Percentiles rank a stretch among this genome's conserved stretches.
phyloP scores from a whole-genome alignment of 164 flowering plant species.

The Liquidambar formosana region DNA sequence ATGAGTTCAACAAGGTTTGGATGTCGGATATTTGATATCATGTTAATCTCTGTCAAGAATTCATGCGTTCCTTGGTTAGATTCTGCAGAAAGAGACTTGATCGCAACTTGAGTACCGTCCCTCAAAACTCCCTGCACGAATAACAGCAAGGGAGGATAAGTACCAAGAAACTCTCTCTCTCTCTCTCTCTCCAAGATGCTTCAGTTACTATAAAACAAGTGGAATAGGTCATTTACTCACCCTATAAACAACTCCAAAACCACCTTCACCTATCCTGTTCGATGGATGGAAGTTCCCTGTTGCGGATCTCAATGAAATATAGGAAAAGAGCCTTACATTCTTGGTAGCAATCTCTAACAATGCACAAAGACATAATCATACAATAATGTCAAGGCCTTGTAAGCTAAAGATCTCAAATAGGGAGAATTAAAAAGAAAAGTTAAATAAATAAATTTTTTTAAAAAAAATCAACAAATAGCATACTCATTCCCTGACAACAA shows the following conservation, averaged over 20 bases:
- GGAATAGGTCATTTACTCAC: constrained; percentile 34
- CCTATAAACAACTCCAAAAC: constrained; percentile 82
- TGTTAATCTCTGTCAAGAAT: constrained; percentile 78
- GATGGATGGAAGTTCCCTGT: constrained; percentile 59
- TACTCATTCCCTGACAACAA: neutral
- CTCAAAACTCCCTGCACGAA: constrained; percentile 67
- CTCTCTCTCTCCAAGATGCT: neutral
- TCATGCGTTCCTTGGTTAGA: constrained; percentile 76
- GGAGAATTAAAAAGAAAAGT: neutral
- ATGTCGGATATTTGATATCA: constrained; percentile 67
- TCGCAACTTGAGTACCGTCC: constrained; percentile 66
- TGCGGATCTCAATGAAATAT: constrained; percentile 66
- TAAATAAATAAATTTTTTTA: neutral
- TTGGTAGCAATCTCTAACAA: constrained; percentile 31
- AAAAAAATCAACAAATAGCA: neutral
- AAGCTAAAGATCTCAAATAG: neutral
- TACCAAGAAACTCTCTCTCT: neutral
- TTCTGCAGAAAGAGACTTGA: constrained; percentile 74
- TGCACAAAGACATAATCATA: constrained; percentile 15
- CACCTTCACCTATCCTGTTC: constrained; percentile 75
- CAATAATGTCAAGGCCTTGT: neutral
- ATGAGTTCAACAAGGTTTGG: constrained; percentile 77
- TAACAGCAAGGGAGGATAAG: constrained; percentile 4
- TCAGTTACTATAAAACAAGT: neutral
- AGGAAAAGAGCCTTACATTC: constrained; percentile 51